phyloP scores from a whole-genome alignment of 2,329 filamentous ascomycete species.

The Botrytis sinoallii region DNA sequence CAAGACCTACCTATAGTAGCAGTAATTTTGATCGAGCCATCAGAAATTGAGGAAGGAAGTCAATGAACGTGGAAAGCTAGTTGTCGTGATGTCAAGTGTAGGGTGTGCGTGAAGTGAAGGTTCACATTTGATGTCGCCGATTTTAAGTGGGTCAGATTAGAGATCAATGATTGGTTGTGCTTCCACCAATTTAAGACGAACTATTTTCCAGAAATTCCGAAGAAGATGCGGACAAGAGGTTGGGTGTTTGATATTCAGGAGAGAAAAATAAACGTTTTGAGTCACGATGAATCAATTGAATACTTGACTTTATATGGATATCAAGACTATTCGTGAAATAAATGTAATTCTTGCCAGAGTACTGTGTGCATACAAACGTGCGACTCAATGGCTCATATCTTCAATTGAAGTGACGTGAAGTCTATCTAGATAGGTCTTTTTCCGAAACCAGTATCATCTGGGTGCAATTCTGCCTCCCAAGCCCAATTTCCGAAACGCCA shows the following conservation, averaged over 20 bases:
- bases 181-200: neutral
- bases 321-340: neutral
- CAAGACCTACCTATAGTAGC: neutral
- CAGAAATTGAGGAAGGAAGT: neutral
- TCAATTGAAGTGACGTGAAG: slow-evolving; percentile 1
- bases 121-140: neutral
- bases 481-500: slow-evolving; percentile 23
- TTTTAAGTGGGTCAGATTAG: neutral
- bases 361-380: neutral
- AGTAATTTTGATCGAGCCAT: neutral
- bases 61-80: neutral
- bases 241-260: neutral
- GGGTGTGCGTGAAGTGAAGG: neutral
- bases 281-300: neutral
- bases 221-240: neutral
- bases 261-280: neutral
- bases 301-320: neutral
- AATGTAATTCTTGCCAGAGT: neutral
- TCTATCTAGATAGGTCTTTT: neutral
- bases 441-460: neutral
- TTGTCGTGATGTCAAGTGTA: neutral
- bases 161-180: neutral
- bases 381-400: neutral
- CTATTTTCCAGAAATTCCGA: neutral
- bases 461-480: neutral